These are phyloP conservation scores for Saccharomyces paradoxus DNA, from an alignment of 805 yeast genomes.

Conservation along the genomic window DNA sequence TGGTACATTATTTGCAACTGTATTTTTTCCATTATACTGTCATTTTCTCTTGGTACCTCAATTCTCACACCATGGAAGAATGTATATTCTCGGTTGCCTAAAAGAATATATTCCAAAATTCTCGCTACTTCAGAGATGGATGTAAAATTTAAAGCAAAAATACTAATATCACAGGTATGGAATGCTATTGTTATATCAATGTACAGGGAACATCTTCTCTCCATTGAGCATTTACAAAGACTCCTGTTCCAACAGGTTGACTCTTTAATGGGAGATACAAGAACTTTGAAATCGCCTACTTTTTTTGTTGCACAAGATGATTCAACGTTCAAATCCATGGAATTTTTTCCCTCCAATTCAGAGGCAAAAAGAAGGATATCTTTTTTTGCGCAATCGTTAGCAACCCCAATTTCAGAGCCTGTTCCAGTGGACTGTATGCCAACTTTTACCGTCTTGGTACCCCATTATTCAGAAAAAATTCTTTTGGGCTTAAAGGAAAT, in stretches of 20 bases:
- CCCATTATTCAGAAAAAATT: conserved; percentile 82
- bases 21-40: conserved; percentile 58
- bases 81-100: conserved; percentile 66
- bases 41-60: conserved; percentile 69
- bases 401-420: conserved; percentile 78
- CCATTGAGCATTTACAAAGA: conserved; percentile 63
- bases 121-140: conserved; percentile 44
- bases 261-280: conserved; percentile 30
- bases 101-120: conserved; percentile 64
- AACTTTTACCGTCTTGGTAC: conserved; percentile 72
- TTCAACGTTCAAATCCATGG: conserved; percentile 46
- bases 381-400: conserved; percentile 81
- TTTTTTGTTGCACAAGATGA: conserved; percentile 82
- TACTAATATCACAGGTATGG: conserved; percentile 66
- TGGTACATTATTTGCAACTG: conserved; percentile 85
- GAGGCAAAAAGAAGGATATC: conserved; percentile 81
- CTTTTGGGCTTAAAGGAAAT: conserved; percentile 68
- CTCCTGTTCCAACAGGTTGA: conserved; percentile 49
- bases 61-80: conserved; percentile 89
- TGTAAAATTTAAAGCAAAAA: conserved; percentile 42
- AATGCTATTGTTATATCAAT: conserved; percentile 74
- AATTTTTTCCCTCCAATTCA: conserved; percentile 51
- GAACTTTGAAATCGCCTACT: conserved; percentile 55
- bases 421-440: conserved; percentile 64
- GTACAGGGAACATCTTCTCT: conserved; percentile 72